Evolutionary conservation across 768 basidiomycete genomes (phyloP), one percentile per base, ranked within the genome.

Genomic region (Phaffia tasmanica): DNA sequence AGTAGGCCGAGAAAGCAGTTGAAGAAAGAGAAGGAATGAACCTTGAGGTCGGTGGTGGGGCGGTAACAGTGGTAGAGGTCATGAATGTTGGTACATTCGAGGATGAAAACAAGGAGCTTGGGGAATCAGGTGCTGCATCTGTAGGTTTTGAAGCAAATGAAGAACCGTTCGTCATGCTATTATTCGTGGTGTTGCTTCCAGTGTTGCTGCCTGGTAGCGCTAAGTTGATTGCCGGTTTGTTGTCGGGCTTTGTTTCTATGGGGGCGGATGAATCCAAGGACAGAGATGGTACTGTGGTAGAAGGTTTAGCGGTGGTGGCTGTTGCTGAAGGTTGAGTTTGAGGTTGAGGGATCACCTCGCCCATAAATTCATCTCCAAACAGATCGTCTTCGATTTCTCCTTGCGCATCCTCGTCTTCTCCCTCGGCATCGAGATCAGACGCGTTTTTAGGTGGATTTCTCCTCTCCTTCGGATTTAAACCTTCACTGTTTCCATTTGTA

Each of bases 401-500:
- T 60, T 82, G 83, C 1, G 79, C 82, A 61, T 86, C 86, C 15
- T 82, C 83, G 4, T 73, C 73, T 72, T 87, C 50, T 6, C 56
- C 48, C 14, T 51, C 57, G 0, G 50, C 58, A 47, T 62, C 61
- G 27, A 62, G 19, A 11, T 62, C 61, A 18, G 47, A 50, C 16
- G 49, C 29, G 25, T 30, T 57, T 27, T 27, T 46, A 61, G 25
- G 46, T 35, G 29, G 42, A 61, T 15, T 25, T 29, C 59, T 48
- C 47, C n/a, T 48, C 15, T 7, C 21, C 25, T 32, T 61, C 27
- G 65, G 88, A 89, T 72, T 91, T 91, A 74, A 95, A 97, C 6
- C 35, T 11, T 42, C 35, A 11, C 11, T 42, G 35, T 4, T 42
- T 42, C 35, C 35, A 42, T 42, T 42, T 42, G 35, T 42, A 42